Evolutionary conservation across 192 early-diverging fungal genomes (phyloP).

Genomic region (Backusella westeae): DNA sequence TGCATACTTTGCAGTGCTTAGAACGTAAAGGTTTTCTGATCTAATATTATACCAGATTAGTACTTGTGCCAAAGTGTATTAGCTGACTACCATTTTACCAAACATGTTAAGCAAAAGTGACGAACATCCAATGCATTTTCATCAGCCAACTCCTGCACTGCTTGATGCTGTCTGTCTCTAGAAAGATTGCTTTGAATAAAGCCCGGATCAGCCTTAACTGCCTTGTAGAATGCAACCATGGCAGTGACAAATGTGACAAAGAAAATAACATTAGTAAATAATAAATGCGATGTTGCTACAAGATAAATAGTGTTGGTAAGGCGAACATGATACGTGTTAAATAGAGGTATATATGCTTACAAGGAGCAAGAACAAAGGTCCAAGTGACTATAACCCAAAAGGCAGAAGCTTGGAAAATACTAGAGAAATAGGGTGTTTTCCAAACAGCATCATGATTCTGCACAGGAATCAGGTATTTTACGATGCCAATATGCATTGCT

Average conservation of each 20-base stretch:
- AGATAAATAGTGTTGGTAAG: background rate
- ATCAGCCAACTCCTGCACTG: constrained; percentile 65
- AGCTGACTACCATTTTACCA: constrained; percentile 38
- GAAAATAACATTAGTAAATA: constrained; percentile 67
- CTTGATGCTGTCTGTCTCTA: constrained; percentile 42
- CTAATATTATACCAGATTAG: constrained; percentile 24
- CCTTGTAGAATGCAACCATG: constrained; percentile 76
- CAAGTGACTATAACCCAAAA: constrained; percentile 70
- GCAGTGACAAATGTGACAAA: constrained; percentile 54
- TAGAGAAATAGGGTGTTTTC: constrained; percentile 79
- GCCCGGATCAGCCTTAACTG: constrained; percentile 75
- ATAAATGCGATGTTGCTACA: constrained; percentile 60
- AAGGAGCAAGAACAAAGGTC: constrained; percentile 62
- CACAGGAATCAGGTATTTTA: constrained; percentile 56
- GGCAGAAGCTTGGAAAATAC: constrained; percentile 85
- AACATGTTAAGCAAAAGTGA: constrained; percentile 86
- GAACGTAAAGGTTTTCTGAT: constrained; percentile 83
- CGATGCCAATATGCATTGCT: constrained; percentile 54
- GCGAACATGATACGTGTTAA: background rate
- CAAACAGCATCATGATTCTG: constrained; percentile 53
- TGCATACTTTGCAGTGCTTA: constrained; percentile 93
- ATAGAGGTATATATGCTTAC: constrained; percentile 34
- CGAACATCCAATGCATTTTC: constrained; percentile 67
- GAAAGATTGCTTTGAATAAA: constrained; percentile 59
- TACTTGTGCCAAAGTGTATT: background rate